Conservation (phyloP, 2,329 filamentous ascomycete species). For the Plenodomus tracheiphilus region DNA sequence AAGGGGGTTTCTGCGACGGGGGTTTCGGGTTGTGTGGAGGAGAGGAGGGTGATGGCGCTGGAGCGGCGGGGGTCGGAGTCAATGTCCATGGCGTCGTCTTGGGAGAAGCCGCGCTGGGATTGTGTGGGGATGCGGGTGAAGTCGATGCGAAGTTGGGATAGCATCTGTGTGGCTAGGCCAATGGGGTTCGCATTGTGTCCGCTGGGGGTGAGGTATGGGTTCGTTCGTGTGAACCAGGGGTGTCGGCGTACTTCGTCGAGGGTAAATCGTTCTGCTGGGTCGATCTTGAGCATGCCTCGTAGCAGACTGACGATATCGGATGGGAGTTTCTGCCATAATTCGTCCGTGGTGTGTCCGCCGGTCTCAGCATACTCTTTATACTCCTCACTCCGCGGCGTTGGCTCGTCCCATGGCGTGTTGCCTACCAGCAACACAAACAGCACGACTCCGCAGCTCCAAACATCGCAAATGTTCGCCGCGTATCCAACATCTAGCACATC, state of each 20-base stretch:
- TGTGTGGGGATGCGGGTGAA: conserved; percentile 70
- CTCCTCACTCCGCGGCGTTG: conserved; percentile 83
- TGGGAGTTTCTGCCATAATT: conserved; percentile 81
- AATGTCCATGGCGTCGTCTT: conserved; percentile 68
- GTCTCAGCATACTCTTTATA: conserved; percentile 84
- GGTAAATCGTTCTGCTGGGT: conserved; percentile 75
- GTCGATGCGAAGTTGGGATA: conserved; percentile 87
- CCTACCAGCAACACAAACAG: conserved; percentile 92
- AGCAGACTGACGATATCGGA: conserved; percentile 76
- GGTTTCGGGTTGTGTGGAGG: conserved; percentile 85
- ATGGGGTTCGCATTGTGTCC: conserved; percentile 79
- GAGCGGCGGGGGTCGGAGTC: conserved; percentile 53
- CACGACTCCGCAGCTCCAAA: conserved; percentile 99
- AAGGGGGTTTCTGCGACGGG: conserved; percentile 74
- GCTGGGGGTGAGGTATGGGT: conserved; percentile 72
- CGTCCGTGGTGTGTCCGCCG: conserved; percentile 79
- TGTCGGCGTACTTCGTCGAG: conserved; percentile 85
- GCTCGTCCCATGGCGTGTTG: conserved; percentile 97
- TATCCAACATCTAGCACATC: conserved; percentile 63
- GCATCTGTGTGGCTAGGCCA: conserved; percentile 89
- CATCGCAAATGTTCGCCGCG: conserved; percentile 78
- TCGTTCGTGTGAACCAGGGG: conserved; percentile 89
- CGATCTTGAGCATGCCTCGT: conserved; percentile 88
- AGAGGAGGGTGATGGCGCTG: conserved; percentile 55
- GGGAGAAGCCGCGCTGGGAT: conserved; percentile 48